Conservation (phyloP, 345 rosid genomes). For the Salix caprea region DNA sequence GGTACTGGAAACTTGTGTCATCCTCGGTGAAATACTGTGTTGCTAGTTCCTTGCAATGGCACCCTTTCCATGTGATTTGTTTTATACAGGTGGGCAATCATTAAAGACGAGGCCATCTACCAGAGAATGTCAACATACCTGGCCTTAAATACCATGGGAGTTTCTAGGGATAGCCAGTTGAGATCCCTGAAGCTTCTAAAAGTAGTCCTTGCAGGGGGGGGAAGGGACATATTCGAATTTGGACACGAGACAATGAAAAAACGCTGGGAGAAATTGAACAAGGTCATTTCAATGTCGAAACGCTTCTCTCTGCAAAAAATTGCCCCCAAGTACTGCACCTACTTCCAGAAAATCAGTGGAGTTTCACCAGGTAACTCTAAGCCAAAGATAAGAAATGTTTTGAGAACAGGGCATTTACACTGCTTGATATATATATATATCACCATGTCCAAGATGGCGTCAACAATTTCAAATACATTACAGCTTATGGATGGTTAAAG, state of each 20-base stretch:
- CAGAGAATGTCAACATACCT: slow-evolving; percentile 32
- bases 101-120: slow-evolving; percentile 51
- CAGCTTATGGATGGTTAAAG: slow-evolving; percentile 73
- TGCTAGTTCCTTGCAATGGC: neutral
- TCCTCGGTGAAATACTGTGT: too few species aligned
- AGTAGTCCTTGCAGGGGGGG: slow-evolving; percentile 32
- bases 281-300: slow-evolving; percentile 32
- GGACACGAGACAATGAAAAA: slow-evolving; percentile 44
- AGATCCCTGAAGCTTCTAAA: slow-evolving; percentile 48
- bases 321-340: slow-evolving; percentile 40
- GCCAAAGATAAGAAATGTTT: neutral
- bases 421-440: neutral
- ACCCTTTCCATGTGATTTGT: neutral
- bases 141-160: slow-evolving; percentile 36
- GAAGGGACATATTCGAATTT: slow-evolving; percentile 38
- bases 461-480: neutral
- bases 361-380: slow-evolving; percentile 36
- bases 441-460: neutral
- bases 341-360: slow-evolving; percentile 28
- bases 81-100: slow-evolving; percentile 50
- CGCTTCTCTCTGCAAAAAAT: slow-evolving; percentile 51
- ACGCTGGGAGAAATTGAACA: slow-evolving; percentile 40
- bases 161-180: slow-evolving; percentile 57
- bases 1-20: too few species aligned
- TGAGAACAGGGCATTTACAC: neutral